Conservation (phyloP, 495 filamentous ascomycete genomes). For the Cercophora scortea region DNA sequence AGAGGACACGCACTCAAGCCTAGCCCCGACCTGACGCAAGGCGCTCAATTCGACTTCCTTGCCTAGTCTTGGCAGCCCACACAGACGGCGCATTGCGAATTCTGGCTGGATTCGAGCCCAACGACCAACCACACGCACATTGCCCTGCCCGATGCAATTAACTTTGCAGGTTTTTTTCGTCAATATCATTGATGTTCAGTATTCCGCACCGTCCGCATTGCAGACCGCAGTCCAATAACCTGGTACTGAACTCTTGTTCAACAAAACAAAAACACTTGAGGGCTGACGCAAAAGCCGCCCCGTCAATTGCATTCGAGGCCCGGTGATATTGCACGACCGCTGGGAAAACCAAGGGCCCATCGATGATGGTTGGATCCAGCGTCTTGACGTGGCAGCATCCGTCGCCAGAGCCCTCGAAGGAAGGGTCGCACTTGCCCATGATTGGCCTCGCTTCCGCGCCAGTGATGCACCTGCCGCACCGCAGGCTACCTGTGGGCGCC, state of each 20-base stretch:
- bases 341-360: slow-evolving; percentile 4
- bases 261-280: not conserved
- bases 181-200: too few relatives aligned
- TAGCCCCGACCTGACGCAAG: not conserved
- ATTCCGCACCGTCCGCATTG: too few relatives aligned
- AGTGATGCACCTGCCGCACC: too few relatives aligned
- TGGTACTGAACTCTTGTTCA: not conserved
- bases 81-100: not conserved
- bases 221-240: too few relatives aligned
- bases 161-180: too few relatives aligned
- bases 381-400: slow-evolving; percentile 24
- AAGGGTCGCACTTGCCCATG: slow-evolving; percentile 2
- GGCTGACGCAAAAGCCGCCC: not conserved
- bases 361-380: not conserved
- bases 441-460: slow-evolving; percentile 4
- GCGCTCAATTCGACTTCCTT: not conserved
- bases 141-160: not conserved
- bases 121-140: not conserved
- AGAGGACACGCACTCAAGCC: not conserved
- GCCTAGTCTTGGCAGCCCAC: not conserved
- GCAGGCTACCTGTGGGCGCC: too few relatives aligned
- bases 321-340: not conserved
- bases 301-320: not conserved
- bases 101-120: not conserved
- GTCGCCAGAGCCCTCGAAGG: slow-evolving; percentile 10